These are phyloP conservation scores for Aspergillus puulaauensis DNA, from an alignment of 2,329 filamentous ascomycete species.

Conservation along the genomic window DNA sequence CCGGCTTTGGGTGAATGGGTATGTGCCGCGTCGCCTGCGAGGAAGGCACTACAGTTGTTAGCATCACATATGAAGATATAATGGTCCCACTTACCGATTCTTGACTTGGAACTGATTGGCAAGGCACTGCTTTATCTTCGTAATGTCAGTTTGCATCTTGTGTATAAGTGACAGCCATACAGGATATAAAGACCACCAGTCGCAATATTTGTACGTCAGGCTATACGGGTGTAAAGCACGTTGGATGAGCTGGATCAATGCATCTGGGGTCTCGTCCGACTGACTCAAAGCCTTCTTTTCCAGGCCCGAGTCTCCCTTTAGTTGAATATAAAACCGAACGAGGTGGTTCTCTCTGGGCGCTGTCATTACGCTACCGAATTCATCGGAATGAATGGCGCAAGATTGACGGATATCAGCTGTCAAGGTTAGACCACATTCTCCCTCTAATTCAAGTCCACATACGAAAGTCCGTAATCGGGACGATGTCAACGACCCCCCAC, in stretches of 20 bases:
- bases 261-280: slow-evolving; percentile 4
- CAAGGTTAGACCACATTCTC: neutral
- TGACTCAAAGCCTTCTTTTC: neutral
- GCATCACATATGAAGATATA: neutral
- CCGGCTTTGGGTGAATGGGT: slow-evolving; percentile 3
- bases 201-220: slow-evolving; percentile 14
- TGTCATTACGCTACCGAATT: slow-evolving; percentile 16
- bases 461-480: slow-evolving; percentile 46
- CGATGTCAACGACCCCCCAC: slow-evolving; percentile 52
- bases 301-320: slow-evolving; percentile 1
- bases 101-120: neutral
- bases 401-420: slow-evolving; percentile 19
- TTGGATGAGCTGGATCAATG: slow-evolving; percentile 6
- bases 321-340: slow-evolving; percentile 18
- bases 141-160: neutral
- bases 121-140: slow-evolving; percentile 6
- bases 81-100: neutral
- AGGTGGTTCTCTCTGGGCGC: slow-evolving; percentile 18
- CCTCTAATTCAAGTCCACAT: neutral
- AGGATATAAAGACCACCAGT: slow-evolving; percentile 19
- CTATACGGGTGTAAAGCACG: slow-evolving; percentile 13
- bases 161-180: slow-evolving; percentile 2
- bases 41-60: neutral
- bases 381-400: slow-evolving; percentile 12
- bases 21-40: neutral